phyloP scores from a whole-genome alignment of 2,329 filamentous ascomycete species.

The Paraconiothyrium sp. region DNA sequence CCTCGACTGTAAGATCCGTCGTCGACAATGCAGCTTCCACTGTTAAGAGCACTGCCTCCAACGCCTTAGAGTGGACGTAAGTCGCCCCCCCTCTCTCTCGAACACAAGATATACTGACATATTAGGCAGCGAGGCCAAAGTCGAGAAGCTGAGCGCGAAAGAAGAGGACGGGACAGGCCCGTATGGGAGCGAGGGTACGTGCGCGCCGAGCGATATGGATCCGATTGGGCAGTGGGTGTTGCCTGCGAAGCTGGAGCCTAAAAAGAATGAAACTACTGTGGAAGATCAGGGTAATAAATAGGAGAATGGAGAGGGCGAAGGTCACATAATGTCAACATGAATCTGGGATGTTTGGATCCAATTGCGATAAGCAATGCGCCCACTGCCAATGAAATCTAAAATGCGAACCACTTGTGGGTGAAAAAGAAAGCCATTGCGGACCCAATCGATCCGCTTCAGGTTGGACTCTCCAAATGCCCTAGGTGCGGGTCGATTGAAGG shows the following conservation, averaged over 20 bases:
- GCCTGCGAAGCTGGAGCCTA: slow-evolving; percentile 27
- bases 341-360: no score
- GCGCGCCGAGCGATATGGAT: slow-evolving; percentile 46
- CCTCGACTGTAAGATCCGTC: slow-evolving; percentile 11
- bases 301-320: neutral
- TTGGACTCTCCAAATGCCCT: no score
- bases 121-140: slow-evolving; percentile 30
- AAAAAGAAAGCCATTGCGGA: no score
- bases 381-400: no score
- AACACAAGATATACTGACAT: neutral
- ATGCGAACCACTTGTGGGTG: no score
- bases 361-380: no score
- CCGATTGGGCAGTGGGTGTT: slow-evolving; percentile 42
- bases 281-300: neutral
- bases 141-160: slow-evolving; percentile 29
- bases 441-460: no score
- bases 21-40: neutral
- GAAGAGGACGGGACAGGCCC: slow-evolving; percentile 39
- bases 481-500: no score
- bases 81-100: neutral
- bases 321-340: no score
- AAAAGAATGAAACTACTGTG: neutral
- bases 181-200: slow-evolving; percentile 43
- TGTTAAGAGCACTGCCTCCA: slow-evolving; percentile 32
- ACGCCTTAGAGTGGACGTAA: slow-evolving; percentile 34